A percentile compares a stretch with the other conserved stretches of the same genome.
phyloP scores from a whole-genome alignment of 805 yeast species.

The Sporopachydermia quercuum region DNA sequence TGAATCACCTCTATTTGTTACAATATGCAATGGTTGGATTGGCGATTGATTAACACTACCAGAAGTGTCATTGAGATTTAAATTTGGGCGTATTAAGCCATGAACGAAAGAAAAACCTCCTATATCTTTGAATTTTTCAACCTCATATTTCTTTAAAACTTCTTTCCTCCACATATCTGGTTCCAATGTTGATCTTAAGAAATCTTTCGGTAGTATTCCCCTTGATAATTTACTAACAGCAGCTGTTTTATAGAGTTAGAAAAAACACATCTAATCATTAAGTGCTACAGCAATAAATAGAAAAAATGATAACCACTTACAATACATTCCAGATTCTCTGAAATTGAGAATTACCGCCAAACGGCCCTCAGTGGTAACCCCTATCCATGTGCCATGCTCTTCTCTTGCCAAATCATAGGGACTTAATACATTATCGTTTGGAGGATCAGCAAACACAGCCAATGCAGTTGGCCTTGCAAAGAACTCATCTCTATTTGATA shows the following conservation, averaged over 20 bases:
- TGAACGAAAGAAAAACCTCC: conserved; percentile 54
- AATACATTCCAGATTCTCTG: conserved; percentile 32
- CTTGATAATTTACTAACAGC: conserved; percentile 28
- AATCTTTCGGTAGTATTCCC: conserved; percentile 35
- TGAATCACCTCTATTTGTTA: conserved; percentile 5
- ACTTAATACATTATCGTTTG: conserved; percentile 30
- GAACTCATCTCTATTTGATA: conserved; percentile 83
- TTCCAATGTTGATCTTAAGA: conserved; percentile 20
- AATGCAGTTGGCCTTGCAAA: conserved; percentile 54
- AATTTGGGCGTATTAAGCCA: conserved; percentile 27
- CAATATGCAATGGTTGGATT: conserved; percentile 36
- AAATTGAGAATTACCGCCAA: conserved; percentile 67
- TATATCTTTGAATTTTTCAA: conserved; percentile 21
- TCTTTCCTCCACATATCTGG: conserved; percentile 32
- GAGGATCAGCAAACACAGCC: conserved; percentile 27
- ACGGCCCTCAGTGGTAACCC: conserved; percentile 41
- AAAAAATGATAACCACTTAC: too few relatives aligned
- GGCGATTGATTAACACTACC: conserved; percentile 16
- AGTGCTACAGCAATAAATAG: too few relatives aligned
- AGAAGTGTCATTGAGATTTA: conserved; percentile 2
- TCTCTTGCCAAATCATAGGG: conserved; percentile 63
- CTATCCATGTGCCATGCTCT: conserved; percentile 89
- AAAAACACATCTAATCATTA: too few relatives aligned
- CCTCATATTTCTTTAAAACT: conserved; percentile 13
- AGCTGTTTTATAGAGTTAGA: too few relatives aligned